phyloP scores from a whole-genome alignment of 805 yeast genomes.

The Pichia nanzhaoensis region DNA sequence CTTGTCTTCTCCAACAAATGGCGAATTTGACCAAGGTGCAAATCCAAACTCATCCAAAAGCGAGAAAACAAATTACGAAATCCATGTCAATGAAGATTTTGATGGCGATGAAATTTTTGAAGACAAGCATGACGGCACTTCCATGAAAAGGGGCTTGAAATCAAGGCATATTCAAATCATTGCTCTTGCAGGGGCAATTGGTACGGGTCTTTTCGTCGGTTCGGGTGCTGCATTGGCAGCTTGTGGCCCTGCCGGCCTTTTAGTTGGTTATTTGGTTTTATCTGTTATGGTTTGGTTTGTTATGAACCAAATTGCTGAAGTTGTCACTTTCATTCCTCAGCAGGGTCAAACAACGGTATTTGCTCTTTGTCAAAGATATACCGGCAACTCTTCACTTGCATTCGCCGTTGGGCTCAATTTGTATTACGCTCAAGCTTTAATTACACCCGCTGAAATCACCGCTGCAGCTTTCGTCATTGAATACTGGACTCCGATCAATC shows the following conservation, averaged over 20 bases:
- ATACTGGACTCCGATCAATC: conserved; percentile 49
- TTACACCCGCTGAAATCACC: conserved; percentile 45
- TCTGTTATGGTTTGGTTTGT: conserved; percentile 60
- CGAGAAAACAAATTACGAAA: no score
- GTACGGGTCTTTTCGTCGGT: conserved; percentile 53
- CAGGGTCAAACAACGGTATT: conserved; percentile 41
- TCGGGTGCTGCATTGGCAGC: conserved; percentile 37
- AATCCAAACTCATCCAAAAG: no score
- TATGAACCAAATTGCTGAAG: conserved; percentile 58
- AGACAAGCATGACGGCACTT: no score
- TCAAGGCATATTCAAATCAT: conserved; percentile 53
- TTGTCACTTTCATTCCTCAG: conserved; percentile 54
- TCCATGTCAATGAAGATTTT: neutral
- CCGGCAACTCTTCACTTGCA: conserved; percentile 23
- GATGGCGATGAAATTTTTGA: neutral
- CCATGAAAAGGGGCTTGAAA: conserved; percentile 35
- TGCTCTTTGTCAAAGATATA: conserved; percentile 25
- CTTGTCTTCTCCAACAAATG: no score
- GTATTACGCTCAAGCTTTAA: conserved; percentile 26
- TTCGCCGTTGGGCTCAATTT: conserved; percentile 35
- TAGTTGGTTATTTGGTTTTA: conserved; percentile 56
- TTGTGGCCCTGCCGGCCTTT: conserved; percentile 32
- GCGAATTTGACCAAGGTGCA: no score
- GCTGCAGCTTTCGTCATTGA: conserved; percentile 56
- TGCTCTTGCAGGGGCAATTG: conserved; percentile 67